Evolutionary conservation across 164 flowering plant genomes (phyloP).

Genomic region (Chimonanthus salicifolius): DNA sequence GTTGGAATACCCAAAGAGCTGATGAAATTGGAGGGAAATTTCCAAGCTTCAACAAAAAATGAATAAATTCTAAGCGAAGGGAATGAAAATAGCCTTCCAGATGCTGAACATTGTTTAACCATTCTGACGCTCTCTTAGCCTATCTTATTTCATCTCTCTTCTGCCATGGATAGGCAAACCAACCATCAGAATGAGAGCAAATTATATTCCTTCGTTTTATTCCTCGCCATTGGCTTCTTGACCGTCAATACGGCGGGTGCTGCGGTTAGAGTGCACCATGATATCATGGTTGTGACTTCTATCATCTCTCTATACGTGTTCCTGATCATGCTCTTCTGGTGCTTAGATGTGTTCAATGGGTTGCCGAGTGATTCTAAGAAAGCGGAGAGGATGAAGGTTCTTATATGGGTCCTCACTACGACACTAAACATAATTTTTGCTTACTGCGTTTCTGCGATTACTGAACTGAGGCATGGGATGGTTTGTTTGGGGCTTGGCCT

Average conservation of each 20-base stretch:
- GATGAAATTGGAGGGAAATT: too few species aligned
- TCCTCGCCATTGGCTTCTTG: background rate
- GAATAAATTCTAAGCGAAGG: too few species aligned
- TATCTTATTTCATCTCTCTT: too few species aligned
- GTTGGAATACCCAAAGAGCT: too few species aligned
- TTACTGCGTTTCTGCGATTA: background rate
- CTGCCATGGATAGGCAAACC: too few species aligned
- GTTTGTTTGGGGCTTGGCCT: constrained; percentile 9
- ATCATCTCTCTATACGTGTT: constrained; percentile 2
- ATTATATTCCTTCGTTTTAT: too few species aligned
- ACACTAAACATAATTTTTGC: background rate
- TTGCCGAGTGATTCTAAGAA: constrained; percentile 2
- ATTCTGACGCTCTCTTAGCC: too few species aligned
- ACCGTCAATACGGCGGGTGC: background rate
- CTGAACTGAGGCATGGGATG: constrained; percentile 1
- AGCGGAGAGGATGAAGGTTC: constrained; percentile 2
- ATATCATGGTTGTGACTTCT: background rate
- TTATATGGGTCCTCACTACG: constrained; percentile 5
- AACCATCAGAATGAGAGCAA: too few species aligned
- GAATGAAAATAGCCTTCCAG: too few species aligned
- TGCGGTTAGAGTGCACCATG: background rate
- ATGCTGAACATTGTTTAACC: too few species aligned
- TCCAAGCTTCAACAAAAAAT: too few species aligned
- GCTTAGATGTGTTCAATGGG: background rate
- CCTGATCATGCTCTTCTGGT: constrained; percentile 4